Evolutionary conservation across 2,329 filamentous ascomycete genomes (phyloP), one percentile per base, ranked within the genome.

Genomic region (Talaromyces sp.): DNA sequence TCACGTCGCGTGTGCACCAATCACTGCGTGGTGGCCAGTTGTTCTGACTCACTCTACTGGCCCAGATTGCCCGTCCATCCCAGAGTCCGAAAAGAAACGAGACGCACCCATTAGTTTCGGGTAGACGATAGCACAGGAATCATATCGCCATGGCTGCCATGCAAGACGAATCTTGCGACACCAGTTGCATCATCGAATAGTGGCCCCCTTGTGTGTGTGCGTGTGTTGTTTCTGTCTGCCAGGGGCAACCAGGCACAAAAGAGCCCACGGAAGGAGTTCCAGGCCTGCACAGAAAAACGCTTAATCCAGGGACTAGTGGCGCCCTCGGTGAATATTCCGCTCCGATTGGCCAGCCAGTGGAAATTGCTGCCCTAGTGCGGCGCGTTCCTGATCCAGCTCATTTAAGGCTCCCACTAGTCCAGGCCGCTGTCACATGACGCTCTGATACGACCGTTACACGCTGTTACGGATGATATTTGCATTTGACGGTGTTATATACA

Each of bases 351-450:
- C 5, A 2, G 33, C 5, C 33, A 7, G 31, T 33, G 59, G 57
- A 61, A 61, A 61, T 61, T 61, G 59, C 45, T 43, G 58, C 58
- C 35, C n/a, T 60, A 60, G 58, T 43, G 43, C 24, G 45, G 59
- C 31, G 59, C 59, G 43, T 61, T 50, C 59, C 59, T 61, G 41
- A 45, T 22, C 58, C 24, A 33, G 27, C 27, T 33, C 24, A 43
- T 56, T 56, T 37, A 22, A 39, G 52, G 50, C 50, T 56, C n/a
- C 9, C 33, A 13, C 50, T 56, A 56, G 52, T 9, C 33, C 50
- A 11, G n/a, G 8, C 10, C 5, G 13, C 35, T 59, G 24, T 60
- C 58, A 60, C 39, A 47, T 60, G 58, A 60, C 58, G 9, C 37
- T 31, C 22, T 31, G 16, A n/a, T 13, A 19, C 31, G 4, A 10